Evolutionary conservation across 73 alveolate species (phyloP), one percentile per base, ranked within the genome.

Genomic region (Stentor roeselii): DNA sequence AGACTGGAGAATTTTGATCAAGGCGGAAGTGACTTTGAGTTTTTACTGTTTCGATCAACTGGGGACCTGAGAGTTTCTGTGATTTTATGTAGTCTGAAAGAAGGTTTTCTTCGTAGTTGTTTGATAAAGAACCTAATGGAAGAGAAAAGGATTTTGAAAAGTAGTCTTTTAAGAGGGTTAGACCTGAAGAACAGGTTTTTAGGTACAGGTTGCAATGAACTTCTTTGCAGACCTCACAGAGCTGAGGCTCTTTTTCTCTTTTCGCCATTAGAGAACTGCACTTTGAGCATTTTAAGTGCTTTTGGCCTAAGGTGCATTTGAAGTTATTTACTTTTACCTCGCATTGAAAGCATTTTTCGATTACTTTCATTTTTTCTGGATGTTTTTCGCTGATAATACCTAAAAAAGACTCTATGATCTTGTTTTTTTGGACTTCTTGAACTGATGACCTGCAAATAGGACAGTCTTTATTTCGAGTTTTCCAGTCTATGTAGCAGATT

Each of bases 401-500:
- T 3, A 90, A 84, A 76, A 90, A 39, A 6, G 77, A 58, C 75
- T 87, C 84, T 3, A 90, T 32, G 75, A 88, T 35, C 27, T 82
- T 82, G 60, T 91, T 91, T 37, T 90, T 82, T 90, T 82, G 85
- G 59, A 91, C 87, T 37, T 82, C 89, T n/a, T 31, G 41, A 0
- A 88, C 88, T 59, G 58, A 59, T 21, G 60, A 92, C 30, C 96
- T 14, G 75, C 96, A 91, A 32, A 84, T 78, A 2, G 96, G 96
- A 42, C 96, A 91, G 50, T 91, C 90, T 39, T 80, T 80, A 3
- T 35, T 6, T 75, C 83, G 32, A 3, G 36, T 34, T 87, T 78
- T 80, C 92, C 93, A 88, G 78, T 80, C 96, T 4, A 91, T 83
- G 59, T 76, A 86, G 85, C 96, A 91, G 14, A 92, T 92, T 59